These are phyloP conservation scores for Scheffersomyces stipitis DNA, from an alignment of 805 yeast genomes.

Conservation along the genomic window DNA sequence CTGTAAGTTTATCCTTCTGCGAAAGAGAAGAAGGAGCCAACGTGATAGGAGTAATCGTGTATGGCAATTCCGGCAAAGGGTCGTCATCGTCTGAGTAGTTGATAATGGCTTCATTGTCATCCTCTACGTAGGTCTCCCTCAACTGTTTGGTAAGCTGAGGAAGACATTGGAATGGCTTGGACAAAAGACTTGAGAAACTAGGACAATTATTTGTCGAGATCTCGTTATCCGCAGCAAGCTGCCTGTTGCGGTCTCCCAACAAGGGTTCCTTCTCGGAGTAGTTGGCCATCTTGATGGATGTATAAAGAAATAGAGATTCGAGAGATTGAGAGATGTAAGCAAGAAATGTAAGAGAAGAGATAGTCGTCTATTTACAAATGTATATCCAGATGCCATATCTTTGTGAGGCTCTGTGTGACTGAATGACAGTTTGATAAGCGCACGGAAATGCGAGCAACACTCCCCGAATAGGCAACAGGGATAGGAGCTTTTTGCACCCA, in stretches of 20 bases:
- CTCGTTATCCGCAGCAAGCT: conserved; percentile 10
- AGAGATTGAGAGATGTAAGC: too few relatives aligned
- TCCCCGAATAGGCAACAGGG: too few relatives aligned
- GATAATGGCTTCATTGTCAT: background rate
- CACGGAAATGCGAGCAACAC: too few relatives aligned
- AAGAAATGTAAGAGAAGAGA: too few relatives aligned
- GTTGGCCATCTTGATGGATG: background rate
- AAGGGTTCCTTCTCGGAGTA: conserved; percentile 16
- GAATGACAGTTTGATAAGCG: too few relatives aligned
- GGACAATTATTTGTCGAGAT: conserved; percentile 19
- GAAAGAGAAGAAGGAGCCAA: conserved; percentile 1
- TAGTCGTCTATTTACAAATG: too few relatives aligned
- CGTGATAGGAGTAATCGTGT: conserved; percentile 8
- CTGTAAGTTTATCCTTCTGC: conserved; percentile 48
- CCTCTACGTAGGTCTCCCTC: conserved; percentile 1
- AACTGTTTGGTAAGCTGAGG: conserved; percentile 12
- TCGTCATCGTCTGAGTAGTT: conserved; percentile 19
- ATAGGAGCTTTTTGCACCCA: too few relatives aligned
- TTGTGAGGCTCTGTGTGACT: too few relatives aligned
- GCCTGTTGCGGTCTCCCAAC: conserved; percentile 2
- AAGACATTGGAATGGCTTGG: conserved; percentile 25
- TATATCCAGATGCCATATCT: too few relatives aligned
- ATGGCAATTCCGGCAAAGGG: conserved; percentile 26
- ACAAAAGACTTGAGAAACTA: conserved; percentile 15
- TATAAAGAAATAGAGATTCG: too few relatives aligned